These are phyloP conservation scores for Bothriochloa decipiens DNA, from an alignment of 176 grass and related monocot species.

Conservation along the genomic window DNA sequence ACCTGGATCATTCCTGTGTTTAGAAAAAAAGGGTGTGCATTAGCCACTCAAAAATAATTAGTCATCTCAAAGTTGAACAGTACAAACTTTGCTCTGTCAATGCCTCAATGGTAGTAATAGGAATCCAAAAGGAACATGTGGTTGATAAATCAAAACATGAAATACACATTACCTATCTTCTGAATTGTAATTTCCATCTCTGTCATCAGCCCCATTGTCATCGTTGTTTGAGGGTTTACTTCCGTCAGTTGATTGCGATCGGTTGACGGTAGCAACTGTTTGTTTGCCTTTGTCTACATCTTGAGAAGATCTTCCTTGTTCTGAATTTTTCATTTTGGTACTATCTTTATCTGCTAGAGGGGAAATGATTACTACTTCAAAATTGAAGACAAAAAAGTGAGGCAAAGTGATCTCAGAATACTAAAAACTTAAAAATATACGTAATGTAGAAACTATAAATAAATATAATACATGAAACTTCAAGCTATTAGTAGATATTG, in stretches of 20 bases:
- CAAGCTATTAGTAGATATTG: neutral
- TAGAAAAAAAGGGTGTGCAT: conserved; percentile 28
- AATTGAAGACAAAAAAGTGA: conserved; percentile 18
- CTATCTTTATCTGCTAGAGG: conserved; percentile 38
- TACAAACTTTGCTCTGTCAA: conserved; percentile 4
- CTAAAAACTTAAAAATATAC: too few relatives aligned
- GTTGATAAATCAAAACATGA: conserved; percentile 33
- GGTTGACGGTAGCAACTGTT: neutral
- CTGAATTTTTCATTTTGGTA: conserved; percentile 23
- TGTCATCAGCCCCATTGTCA: conserved; percentile 37
- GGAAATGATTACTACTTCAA: conserved; percentile 21
- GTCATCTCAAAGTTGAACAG: conserved; percentile 12
- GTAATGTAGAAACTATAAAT: too few relatives aligned
- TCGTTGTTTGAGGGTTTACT: conserved; percentile 39
- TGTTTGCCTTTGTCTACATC: conserved; percentile 46
- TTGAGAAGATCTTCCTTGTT: conserved; percentile 35
- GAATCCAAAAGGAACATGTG: neutral
- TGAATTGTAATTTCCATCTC: conserved; percentile 44
- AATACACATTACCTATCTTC: conserved; percentile 51
- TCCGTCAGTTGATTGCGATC: conserved; percentile 34
- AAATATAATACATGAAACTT: too few relatives aligned
- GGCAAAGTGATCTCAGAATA: too few relatives aligned
- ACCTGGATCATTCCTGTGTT: too few relatives aligned
- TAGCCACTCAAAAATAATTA: conserved; percentile 10
- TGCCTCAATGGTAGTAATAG: too few relatives aligned